Conservation (phyloP, 306 rosid genomes). For the Vicia faba region DNA sequence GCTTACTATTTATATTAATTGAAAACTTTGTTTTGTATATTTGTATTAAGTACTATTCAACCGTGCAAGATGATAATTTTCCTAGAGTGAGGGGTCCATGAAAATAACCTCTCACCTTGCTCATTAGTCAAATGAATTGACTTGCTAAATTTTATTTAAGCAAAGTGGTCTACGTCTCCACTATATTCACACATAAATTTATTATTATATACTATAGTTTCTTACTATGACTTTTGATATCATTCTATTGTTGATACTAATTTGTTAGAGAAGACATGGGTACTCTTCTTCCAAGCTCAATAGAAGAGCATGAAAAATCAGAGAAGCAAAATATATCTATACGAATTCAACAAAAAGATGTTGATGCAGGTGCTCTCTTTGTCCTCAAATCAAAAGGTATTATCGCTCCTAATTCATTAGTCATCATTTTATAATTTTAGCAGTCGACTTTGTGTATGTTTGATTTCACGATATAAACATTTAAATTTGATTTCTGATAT, state of each 20-base stretch:
- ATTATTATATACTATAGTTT: not conserved
- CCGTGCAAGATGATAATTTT: no score
- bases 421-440: no score
- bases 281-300: slow-evolving; percentile 38
- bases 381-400: slow-evolving; percentile 86
- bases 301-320: slow-evolving; percentile 21
- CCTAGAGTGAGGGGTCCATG: no score
- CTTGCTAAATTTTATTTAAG: not conserved
- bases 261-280: slow-evolving; percentile 41
- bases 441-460: no score
- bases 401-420: not conserved
- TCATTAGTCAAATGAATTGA: not conserved
- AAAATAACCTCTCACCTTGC: not conserved
- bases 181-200: not conserved
- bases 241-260: not conserved
- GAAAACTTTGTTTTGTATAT: no score
- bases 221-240: not conserved
- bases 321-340: slow-evolving; percentile 33
- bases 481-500: no score
- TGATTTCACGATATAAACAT: no score
- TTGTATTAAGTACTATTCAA: no score
- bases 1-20: no score
- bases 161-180: not conserved
- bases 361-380: slow-evolving; percentile 83
- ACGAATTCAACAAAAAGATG: slow-evolving; percentile 31